These are phyloP conservation scores for Capsicum rhomboideum DNA, from an alignment of 257 asterid genomes.

Conservation along the genomic window DNA sequence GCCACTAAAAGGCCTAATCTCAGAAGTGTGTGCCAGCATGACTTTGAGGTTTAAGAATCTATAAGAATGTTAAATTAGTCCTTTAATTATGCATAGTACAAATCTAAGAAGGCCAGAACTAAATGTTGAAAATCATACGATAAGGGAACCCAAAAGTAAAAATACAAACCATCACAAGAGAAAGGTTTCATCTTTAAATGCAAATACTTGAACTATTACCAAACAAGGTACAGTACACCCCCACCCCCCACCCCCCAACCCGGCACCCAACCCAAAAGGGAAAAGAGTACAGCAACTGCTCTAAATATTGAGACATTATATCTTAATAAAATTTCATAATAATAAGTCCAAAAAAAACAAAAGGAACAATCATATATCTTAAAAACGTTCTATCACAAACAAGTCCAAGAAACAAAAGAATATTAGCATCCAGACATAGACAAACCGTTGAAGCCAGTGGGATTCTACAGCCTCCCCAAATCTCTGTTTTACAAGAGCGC, in stretches of 20 bases:
- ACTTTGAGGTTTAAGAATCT: not conserved
- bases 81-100: not conserved
- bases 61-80: not conserved
- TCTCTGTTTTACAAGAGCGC: conserved; percentile 82
- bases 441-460: conserved; percentile 82
- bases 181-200: not conserved
- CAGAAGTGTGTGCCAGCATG: not conserved
- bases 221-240: not conserved
- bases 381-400: not conserved
- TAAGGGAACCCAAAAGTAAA: not conserved
- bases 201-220: not conserved
- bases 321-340: not conserved
- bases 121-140: not conserved
- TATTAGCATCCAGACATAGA: conserved; percentile 14
- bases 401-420: not conserved
- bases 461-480: conserved; percentile 99
- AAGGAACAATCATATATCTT: not conserved
- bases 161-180: not conserved
- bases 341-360: not conserved
- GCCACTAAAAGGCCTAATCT: not conserved
- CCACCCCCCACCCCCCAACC: no score
- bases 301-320: not conserved
- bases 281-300: not conserved
- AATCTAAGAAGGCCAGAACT: not conserved
- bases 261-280: not conserved